Evolutionary conservation across 2,329 filamentous ascomycete species (phyloP).

Genomic region (Ophiostoma triangulosporum): DNA sequence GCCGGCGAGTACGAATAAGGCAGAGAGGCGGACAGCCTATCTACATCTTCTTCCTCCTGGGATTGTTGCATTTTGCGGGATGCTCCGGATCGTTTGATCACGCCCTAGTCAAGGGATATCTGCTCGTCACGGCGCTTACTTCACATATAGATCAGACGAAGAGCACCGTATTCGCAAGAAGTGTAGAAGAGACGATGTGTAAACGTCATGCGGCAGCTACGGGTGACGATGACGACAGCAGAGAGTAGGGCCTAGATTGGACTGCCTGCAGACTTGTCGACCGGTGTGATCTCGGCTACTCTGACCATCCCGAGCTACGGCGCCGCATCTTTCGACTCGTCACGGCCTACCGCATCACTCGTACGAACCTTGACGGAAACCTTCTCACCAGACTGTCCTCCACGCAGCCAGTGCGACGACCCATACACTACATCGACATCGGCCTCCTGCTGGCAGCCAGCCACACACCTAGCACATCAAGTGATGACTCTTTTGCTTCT

Average conservation of each 20-base stretch:
- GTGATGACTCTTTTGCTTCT: not conserved
- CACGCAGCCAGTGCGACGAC: not conserved
- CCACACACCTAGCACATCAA: not conserved
- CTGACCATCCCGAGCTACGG: too few relatives aligned
- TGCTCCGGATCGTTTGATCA: too few relatives aligned
- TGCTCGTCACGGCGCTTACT: not conserved
- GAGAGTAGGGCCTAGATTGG: too few relatives aligned
- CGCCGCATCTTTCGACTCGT: not conserved
- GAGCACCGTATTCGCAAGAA: too few relatives aligned
- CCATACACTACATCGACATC: not conserved
- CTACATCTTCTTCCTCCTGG: too few relatives aligned
- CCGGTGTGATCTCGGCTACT: too few relatives aligned
- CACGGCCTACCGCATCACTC: not conserved
- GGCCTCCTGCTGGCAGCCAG: not conserved
- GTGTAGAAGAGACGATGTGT: too few relatives aligned
- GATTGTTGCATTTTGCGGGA: too few relatives aligned
- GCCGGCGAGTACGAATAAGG: too few relatives aligned
- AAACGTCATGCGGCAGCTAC: too few relatives aligned
- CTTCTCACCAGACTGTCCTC: not conserved
- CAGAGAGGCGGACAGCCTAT: not conserved
- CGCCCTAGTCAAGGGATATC: not conserved
- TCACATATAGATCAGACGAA: not conserved
- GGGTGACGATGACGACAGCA: too few relatives aligned
- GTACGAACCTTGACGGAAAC: not conserved
- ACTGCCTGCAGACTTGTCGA: too few relatives aligned